Evolutionary conservation across 352 stramenopile species (phyloP), one percentile per base, ranked within the genome.

Genomic region (Phytophthora palmivora): DNA sequence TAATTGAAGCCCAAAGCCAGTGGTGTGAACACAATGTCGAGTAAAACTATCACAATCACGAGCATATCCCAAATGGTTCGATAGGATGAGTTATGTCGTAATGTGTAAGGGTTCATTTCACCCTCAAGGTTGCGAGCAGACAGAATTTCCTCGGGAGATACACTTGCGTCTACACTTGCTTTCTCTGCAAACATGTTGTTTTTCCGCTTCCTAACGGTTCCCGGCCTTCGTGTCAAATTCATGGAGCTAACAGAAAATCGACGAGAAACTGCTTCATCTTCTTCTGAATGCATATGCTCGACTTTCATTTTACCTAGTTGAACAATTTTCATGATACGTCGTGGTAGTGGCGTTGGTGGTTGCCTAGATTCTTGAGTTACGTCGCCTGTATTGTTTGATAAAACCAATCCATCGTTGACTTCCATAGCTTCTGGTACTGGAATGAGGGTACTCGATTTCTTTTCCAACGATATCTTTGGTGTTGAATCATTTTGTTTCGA

Each of bases 11-110:
- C 80, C 18, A 92, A 45, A 15, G 73, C 51, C 0, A 92, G 53
- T n/a, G 80, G 76, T 16, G 80, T 89, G 44, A 89, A 47, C 0
- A 85, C 37, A 10, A 90, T 65, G 38, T 90, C 80, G 4, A 87
- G 42, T 6, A 78, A 37, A 39, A 92, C 75, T 44, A 85, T 63
- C 14, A 70, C 5, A 47, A 91, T 68, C 10, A 92, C 71, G 2
- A 89, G 10, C 6, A 63, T 30, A 45, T 92, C 79, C 82, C 82
- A 92, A 14, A 68, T 19, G 4, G 43, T 42, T 11, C 78, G 71
- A 8, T 68, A 54, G 0, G n/a, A 30, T 2, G 80, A 83, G 47
- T 91, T 76, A 39, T 86, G 81, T 6, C 71, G 73, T 18, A 92
- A 44, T 4, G 74, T 82, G 34, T 79, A 84, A 3, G 58, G 70